phyloP scores from a whole-genome alignment of 345 rosid genomes.

The Eutrema japonicum region DNA sequence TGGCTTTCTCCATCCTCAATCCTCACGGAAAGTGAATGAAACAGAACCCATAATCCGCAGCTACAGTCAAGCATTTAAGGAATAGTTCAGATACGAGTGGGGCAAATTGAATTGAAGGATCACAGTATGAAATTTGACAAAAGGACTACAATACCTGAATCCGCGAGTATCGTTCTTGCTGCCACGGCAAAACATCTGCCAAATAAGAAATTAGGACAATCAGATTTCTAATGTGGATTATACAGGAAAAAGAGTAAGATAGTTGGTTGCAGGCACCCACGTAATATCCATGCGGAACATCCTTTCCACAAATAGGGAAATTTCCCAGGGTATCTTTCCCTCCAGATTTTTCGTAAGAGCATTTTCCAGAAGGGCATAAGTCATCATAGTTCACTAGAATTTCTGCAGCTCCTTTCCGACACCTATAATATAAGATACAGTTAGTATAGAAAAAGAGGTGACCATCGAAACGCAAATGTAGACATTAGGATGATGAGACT shows the following conservation, averaged over 20 bases:
- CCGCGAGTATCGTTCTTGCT: conserved; percentile 95
- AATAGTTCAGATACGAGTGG: conserved; percentile 16
- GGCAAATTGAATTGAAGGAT: neutral
- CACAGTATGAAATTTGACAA: neutral
- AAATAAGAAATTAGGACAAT: conserved; percentile 37
- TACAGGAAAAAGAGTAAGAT: conserved; percentile 18
- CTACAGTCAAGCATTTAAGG: conserved; percentile 54
- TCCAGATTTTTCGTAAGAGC: conserved; percentile 49
- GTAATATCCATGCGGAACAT: conserved; percentile 98
- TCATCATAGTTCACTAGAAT: conserved; percentile 88
- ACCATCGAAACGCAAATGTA: conserved; percentile 20
- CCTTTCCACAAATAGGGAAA: conserved; percentile 90
- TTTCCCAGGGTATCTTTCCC: conserved; percentile 50
- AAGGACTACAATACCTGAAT: conserved; percentile 66
- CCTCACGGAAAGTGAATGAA: conserved; percentile 94
- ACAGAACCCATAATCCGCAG: conserved; percentile 95
- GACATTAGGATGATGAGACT: conserved; percentile 21
- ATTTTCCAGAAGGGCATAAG: conserved; percentile 59
- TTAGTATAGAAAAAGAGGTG: conserved; percentile 28
- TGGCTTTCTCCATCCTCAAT: conserved; percentile 89
- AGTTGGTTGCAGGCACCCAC: conserved; percentile 45
- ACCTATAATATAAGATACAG: conserved; percentile 55
- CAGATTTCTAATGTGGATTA: conserved; percentile 9
- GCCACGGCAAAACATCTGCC: conserved; percentile 98
- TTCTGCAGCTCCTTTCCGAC: conserved; percentile 95